Evolutionary conservation across 257 asterid genomes (phyloP).

Genomic region (Sherardia arvensis): DNA sequence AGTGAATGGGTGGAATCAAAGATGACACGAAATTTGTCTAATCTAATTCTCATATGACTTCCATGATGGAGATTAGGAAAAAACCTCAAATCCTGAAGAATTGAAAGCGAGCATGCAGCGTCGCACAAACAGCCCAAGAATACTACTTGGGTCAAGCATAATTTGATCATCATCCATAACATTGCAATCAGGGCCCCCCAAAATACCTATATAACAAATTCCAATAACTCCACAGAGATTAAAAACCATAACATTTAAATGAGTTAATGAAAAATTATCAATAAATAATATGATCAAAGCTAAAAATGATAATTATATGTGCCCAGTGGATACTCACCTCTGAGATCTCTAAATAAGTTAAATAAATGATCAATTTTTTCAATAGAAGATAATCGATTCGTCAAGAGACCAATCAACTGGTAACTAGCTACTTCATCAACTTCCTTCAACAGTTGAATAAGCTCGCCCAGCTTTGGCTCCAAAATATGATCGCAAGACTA

Average conservation of each 20-base stretch:
- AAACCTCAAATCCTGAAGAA: conserved; percentile 86
- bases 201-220: conserved; percentile 40
- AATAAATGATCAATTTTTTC: conserved; percentile 82
- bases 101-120: conserved; percentile 78
- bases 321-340: conserved; percentile 35
- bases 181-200: conserved; percentile 58
- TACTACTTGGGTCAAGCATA: conserved; percentile 80
- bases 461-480: conserved; percentile 73
- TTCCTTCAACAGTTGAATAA: conserved; percentile 50
- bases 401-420: conserved; percentile 68
- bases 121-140: conserved; percentile 65
- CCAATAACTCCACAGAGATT: conserved; percentile 1
- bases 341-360: conserved; percentile 62
- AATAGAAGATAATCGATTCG: conserved; percentile 46
- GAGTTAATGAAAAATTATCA: not conserved
- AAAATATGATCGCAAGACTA: conserved; percentile 67
- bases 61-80: not conserved
- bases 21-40: too few relatives aligned
- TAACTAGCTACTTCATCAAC: conserved; percentile 48
- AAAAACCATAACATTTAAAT: conserved; percentile 1
- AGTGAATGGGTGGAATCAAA: not conserved
- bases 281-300: not conserved
- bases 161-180: conserved; percentile 83
- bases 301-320: not conserved
- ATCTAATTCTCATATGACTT: not conserved